Base-by-base conservation (phyloP, 352 stramenopile species). In the Albugo candida region DNA sequence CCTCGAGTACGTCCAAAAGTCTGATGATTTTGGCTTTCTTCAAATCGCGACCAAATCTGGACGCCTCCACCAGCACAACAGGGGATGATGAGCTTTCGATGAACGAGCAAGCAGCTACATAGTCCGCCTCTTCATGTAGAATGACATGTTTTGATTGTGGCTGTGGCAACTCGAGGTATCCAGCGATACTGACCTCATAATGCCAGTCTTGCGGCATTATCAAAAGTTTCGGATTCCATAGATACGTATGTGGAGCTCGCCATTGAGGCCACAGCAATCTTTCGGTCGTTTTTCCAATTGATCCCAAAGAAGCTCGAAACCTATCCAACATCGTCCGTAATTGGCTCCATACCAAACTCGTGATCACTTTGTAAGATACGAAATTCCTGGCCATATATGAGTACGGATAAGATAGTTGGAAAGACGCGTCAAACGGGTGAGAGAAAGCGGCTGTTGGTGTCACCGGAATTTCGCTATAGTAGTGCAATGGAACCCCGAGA, bases 401-500 rank as follows among this genome's bases (percentile, higher is more conserved):
- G 21, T 79, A 79, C 14, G 65, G 65, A 47, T 59, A 51, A 35
- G 55, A 45, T 13, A 79, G 45, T 43, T 69, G 60, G 8, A 50
- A 12, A 3, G 8, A 24, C 40, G 58, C 49, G 39, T 55, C 70
- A 43, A 84, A 58, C 11, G 70, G 51, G 40, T 82, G 58, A 12
- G 71, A 59, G 36, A 87, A 82, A 11, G 67, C 69, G 17, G 70
- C 57, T 5, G 75, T 84, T 5, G 56, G 60, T 20, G 70, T 69
- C 5, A 70, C 51, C 2, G 74, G 70, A 1, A 61, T 72, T 19
- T 57, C 57, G 41, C 63, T 67, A 45, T 83, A 63, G 49, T 71
- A 83, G 19, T 86, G 74, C 21, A 86, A 37, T n/a, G 74, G 74
- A 4, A 86, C 58, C 10, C 74, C 74, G 11, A 86, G 69, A 11